These are phyloP conservation scores for Phaseolus coccineus DNA, from an alignment of 331 rosid genomes.

Conservation along the genomic window DNA sequence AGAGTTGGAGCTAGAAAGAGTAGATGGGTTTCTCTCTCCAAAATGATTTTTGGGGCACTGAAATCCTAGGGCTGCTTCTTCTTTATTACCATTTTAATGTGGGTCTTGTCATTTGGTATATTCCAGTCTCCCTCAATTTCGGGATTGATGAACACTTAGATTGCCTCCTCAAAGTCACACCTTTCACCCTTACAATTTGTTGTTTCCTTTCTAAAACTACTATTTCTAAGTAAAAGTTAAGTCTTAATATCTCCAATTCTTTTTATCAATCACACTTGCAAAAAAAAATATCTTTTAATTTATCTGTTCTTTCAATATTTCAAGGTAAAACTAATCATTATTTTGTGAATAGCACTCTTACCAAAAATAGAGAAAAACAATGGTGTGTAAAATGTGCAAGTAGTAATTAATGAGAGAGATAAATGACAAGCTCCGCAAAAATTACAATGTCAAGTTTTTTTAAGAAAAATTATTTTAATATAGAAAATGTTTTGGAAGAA, in stretches of 20 bases:
- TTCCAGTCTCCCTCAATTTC: conserved; percentile 34
- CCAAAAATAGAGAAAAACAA: not conserved
- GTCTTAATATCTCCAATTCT: not conserved
- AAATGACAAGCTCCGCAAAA: not conserved
- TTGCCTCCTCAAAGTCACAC: conserved; percentile 13
- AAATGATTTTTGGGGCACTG: conserved; percentile 50
- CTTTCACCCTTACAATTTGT: not conserved
- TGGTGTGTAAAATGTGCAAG: not conserved
- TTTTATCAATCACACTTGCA: not conserved
- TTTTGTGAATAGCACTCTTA: not conserved
- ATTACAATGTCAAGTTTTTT: no score
- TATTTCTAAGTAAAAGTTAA: no score
- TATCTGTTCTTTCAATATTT: not conserved
- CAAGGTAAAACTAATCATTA: not conserved
- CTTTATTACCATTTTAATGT: conserved; percentile 43
- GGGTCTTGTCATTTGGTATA: conserved; percentile 24
- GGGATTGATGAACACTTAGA: conserved; percentile 15
- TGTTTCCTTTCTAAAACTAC: no score
- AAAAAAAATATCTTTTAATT: not conserved
- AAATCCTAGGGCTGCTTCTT: conserved; percentile 56
- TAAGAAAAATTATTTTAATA: no score
- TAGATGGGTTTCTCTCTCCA: conserved; percentile 37
- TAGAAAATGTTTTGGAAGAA: no score
- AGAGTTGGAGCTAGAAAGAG: conserved; percentile 40
- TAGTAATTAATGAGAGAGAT: not conserved